Conservation (phyloP, 2,329 filamentous ascomycete genomes). For the Ophiosphaerella herpotricha region DNA sequence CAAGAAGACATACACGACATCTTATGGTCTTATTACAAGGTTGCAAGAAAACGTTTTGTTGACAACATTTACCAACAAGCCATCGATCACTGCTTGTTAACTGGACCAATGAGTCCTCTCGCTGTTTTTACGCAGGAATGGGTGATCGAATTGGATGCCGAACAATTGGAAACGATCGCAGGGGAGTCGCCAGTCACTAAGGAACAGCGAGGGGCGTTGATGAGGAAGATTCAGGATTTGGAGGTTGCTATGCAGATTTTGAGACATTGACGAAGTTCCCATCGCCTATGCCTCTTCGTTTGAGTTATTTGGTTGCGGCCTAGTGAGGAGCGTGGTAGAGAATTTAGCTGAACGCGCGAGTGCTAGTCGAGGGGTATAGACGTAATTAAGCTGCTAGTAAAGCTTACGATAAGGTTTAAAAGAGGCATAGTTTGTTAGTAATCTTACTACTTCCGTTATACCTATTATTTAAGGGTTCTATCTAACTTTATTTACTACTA, state of each 20-base stretch:
- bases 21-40: conserved; percentile 2
- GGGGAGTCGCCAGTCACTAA: not conserved
- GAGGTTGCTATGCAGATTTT: too few species aligned
- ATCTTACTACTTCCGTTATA: too few species aligned
- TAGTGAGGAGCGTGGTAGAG: too few species aligned
- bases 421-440: too few species aligned
- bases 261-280: not conserved
- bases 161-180: conserved; percentile 1
- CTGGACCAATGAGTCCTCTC: not conserved
- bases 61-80: conserved; percentile 1
- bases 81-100: not conserved
- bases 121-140: not conserved
- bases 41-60: conserved; percentile 2
- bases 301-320: not conserved
- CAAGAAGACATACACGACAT: conserved; percentile 5
- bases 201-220: too few species aligned
- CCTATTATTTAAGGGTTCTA: too few species aligned
- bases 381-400: too few species aligned
- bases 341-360: too few species aligned
- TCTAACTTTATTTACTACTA: too few species aligned
- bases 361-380: too few species aligned
- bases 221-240: too few species aligned
- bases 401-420: too few species aligned
- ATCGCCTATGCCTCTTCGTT: not conserved
- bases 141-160: not conserved